Conservation (phyloP, 2,329 filamentous ascomycete species). For the Aspergillaceae sp. region DNA sequence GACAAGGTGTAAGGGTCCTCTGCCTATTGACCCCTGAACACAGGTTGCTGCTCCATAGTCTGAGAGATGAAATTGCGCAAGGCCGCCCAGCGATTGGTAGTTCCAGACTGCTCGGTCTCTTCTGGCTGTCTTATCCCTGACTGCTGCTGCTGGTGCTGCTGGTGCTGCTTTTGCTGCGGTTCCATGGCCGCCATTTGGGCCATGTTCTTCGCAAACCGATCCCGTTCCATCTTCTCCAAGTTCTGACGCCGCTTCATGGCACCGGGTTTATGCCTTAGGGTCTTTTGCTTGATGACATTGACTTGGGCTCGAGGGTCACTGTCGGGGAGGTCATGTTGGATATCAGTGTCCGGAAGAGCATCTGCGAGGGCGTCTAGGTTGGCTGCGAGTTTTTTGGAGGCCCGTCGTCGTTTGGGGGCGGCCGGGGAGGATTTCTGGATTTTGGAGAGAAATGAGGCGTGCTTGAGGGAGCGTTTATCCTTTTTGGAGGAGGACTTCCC, state of each 20-base stretch:
- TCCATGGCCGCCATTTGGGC: conserved; percentile 55
- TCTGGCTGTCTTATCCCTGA: conserved; percentile 2
- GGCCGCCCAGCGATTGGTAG: conserved; percentile 65
- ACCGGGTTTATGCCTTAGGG: conserved; percentile 64
- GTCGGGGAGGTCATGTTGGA: conserved; percentile 26
- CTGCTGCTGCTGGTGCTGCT: conserved; percentile 14
- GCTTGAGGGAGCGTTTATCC: conserved; percentile 76
- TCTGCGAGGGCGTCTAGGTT: conserved; percentile 69
- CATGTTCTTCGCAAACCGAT: conserved; percentile 75
- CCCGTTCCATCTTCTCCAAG: conserved; percentile 70
- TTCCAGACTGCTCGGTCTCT: conserved; percentile 21
- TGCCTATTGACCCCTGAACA: conserved; percentile 48
- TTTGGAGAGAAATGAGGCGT: conserved; percentile 67
- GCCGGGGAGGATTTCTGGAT: conserved; percentile 56
- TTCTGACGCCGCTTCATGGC: conserved; percentile 76
- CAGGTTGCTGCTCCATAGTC: conserved; percentile 82
- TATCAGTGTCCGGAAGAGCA: conserved; percentile 62
- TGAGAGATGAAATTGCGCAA: conserved; percentile 73
- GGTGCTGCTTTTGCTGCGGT: conserved; percentile 8
- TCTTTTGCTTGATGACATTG: conserved; percentile 66
- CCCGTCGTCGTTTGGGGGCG: conserved; percentile 55
- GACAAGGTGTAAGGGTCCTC: too few species aligned
- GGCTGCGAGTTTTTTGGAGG: conserved; percentile 68
- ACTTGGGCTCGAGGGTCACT: conserved; percentile 41
- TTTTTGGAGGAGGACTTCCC: conserved; percentile 52